Evolutionary conservation across 352 stramenopile species (phyloP).

Genomic region (Globisporangium paroecandrum): DNA sequence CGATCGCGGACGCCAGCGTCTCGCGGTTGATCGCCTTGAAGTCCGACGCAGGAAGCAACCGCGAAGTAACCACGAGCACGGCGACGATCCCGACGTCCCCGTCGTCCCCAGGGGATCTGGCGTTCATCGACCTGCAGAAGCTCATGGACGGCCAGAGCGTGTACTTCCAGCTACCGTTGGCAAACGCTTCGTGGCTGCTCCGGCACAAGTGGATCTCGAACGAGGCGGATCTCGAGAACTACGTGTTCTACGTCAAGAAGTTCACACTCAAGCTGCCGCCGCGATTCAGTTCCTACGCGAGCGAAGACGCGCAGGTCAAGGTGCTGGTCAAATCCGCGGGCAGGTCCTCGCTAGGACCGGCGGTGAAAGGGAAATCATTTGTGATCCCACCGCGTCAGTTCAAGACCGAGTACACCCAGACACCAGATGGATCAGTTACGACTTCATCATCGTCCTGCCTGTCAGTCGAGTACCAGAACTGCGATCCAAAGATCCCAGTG

Average conservation of each 20-base stretch:
- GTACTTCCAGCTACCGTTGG: background rate
- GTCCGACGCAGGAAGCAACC: background rate
- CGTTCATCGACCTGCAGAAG: constrained; percentile 4
- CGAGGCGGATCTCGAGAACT: background rate
- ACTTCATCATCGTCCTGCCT: background rate
- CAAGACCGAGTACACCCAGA: constrained; percentile 5
- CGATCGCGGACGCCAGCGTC: constrained; percentile 2
- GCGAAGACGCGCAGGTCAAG: background rate
- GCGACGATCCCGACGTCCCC: background rate
- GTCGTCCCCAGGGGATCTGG: constrained; percentile 1
- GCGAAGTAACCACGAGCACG: background rate
- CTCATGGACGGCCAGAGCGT: constrained; percentile 4
- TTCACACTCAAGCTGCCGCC: constrained; percentile 3
- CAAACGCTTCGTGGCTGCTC: constrained; percentile 2
- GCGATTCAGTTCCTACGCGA: background rate
- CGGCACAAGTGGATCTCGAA: constrained; percentile 1
- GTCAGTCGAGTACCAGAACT: constrained; percentile 5
- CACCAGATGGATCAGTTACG: background rate
- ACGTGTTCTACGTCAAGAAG: constrained; percentile 8
- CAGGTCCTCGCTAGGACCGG: background rate
- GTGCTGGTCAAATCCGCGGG: background rate
- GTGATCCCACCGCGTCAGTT: constrained; percentile 4
- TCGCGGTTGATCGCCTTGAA: constrained; percentile 1
- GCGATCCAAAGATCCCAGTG: background rate
- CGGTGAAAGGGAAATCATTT: background rate